Percentiles rank a stretch among this genome's conserved stretches.
phyloP scores from a whole-genome alignment of 2,329 filamentous ascomycete species.

The Geoglossum cookeanum region DNA sequence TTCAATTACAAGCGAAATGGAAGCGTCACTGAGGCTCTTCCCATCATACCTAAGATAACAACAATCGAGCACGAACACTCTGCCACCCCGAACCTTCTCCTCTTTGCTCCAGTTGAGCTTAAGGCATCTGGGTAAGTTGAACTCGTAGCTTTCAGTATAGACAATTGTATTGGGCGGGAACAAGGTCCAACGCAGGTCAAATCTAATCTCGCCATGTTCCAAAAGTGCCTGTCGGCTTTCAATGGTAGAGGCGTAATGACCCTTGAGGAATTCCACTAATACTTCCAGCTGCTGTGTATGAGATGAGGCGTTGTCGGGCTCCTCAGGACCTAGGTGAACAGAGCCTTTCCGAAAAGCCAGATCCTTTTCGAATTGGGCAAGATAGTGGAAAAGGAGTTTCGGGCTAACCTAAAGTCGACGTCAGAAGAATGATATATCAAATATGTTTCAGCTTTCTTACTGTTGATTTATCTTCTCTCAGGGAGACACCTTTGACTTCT shows the following conservation, averaged over 20 bases:
- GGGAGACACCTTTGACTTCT: neutral
- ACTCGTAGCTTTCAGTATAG: conserved; percentile 24
- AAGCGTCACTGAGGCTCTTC: neutral
- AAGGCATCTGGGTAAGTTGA: neutral
- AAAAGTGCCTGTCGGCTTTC: conserved; percentile 66
- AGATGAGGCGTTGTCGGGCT: neutral
- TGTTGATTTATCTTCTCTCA: neutral
- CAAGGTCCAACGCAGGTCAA: conserved; percentile 71
- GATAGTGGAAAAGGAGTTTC: neutral
- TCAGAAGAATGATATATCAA: neutral
- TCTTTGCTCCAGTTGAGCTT: neutral
- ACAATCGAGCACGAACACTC: neutral
- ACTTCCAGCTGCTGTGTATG: neutral
- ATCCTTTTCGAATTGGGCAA: neutral
- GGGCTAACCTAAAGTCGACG: neutral
- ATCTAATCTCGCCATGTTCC: conserved; percentile 67
- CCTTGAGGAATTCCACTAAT: neutral
- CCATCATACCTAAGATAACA: neutral
- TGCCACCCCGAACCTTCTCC: neutral
- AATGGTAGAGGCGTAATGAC: conserved; percentile 24
- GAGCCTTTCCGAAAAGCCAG: neutral
- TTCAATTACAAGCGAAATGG: neutral
- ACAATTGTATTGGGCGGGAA: conserved; percentile 74
- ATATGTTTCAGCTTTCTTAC: neutral
- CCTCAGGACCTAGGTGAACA: neutral